Evolutionary conservation across 1,139 yeast genomes (phyloP), one percentile per base, ranked within the genome.

Genomic region (Pichia norvegensis): DNA sequence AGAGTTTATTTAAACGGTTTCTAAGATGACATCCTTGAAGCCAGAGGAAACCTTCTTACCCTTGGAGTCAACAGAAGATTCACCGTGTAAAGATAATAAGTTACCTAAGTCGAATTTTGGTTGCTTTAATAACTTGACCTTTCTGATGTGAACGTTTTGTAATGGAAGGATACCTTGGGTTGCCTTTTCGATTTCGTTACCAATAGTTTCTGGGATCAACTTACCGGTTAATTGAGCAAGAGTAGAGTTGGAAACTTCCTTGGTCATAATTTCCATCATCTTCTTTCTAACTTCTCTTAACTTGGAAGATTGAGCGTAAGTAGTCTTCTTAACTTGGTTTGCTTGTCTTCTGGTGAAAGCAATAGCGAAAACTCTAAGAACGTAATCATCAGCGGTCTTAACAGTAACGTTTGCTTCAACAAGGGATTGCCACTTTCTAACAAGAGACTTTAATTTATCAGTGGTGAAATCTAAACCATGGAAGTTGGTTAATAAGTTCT

Each of bases 401-500:
- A 84, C 95, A 61, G 95, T 85, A 62, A 85, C 92, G 70, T 83
- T 81, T 65, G 90, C 87, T 78, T 85, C 95, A 61, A 85, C 86
- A 72, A 85, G 76, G 59, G 94, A 78, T 75, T 85, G 95, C 95
- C 95, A 85, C 74, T 85, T 85, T 79, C 95, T 84, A 55, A 85
- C 95, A 70, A 85, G 78, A 52, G 95, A 85, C 74, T 90, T 81
- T 67, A 85, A 74, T 78, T 85, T 85, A 77, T 85, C 95, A 58
- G 88, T 78, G 65, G 95, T 85, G 79, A 85, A 84, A 76, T 84
- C 88, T 74, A 85, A 73, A 66, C 95, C 95, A 79, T 85, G 95
- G 87, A 85, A 85, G 87, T 85, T 85, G 76, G 95, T 85, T 69
- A 85, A 77, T 67, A 85, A 76, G 80, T 84, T 83, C 78, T 84